Base-by-base conservation (phyloP, 2,329 filamentous ascomycete genomes). In the Stachybotrys elegans region DNA sequence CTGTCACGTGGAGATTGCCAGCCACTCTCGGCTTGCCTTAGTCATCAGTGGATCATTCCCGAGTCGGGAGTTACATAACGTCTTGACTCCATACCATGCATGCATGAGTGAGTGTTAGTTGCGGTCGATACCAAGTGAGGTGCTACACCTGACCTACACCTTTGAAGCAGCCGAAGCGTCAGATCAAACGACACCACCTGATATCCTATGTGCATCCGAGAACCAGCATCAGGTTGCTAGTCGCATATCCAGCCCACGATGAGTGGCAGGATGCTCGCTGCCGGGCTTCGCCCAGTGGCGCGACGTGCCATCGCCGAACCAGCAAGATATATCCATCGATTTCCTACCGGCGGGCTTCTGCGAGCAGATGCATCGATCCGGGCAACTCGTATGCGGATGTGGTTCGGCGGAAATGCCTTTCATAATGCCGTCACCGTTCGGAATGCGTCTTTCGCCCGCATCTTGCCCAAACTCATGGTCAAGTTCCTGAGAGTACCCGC, bases 401-500 rank as follows among this genome's bases (percentile, higher is more conserved):
- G 87, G 84, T 84, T 88, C n/a, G 73, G 83, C 12, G 86, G 86
- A 41, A 93, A 88, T 58, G 78, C 84, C 19, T 88, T 95, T 54
- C 91, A 95, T 66, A 94, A 95, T 71, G 77, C 78, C 29, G 81
- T 84, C 38, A 70, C 73, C 39, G 73, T 76, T 9, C 75, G 81
- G 45, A 84, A 83, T 61, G 80, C 74, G 20, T 84, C 81, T 6
- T 85, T 84, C 55, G 76, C 68, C 35, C 72, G 81, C 40, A 73
- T 84, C 48, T 71, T 98, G 23, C 94, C 94, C 2, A 92, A 88
- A 62, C 75, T 98, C 41, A 83, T 93, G n/a, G 68, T 93, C 59
- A 98, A 96, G 71, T 85, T 98, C 55, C 78, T 84, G 27, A 82
- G 90, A 45, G 74, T 95, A 43, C 93, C 93, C 17, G 93, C 93